phyloP scores from a whole-genome alignment of 352 stramenopile species.

The Phytophthora uliginosa region DNA sequence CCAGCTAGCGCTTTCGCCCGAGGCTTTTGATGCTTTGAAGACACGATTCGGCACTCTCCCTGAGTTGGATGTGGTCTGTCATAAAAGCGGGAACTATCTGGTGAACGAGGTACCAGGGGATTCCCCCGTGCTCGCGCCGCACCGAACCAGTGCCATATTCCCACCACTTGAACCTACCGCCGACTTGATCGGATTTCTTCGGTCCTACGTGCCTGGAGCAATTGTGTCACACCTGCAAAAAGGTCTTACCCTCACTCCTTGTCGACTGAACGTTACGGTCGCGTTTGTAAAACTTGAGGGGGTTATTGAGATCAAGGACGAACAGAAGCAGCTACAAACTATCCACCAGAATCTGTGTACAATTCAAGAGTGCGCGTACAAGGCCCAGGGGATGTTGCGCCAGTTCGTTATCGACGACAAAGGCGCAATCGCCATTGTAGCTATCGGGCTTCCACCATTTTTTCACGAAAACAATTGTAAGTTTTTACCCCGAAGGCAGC shows the following conservation, averaged over 20 bases:
- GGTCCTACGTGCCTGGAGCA: constrained; percentile 73
- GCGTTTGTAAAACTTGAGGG: constrained; percentile 80
- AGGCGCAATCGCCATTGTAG: constrained; percentile 81
- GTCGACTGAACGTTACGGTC: constrained; percentile 74
- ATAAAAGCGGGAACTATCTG: constrained; percentile 62
- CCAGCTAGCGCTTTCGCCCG: constrained; percentile 76
- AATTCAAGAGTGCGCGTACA: constrained; percentile 85
- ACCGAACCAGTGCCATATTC: neutral
- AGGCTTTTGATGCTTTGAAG: constrained; percentile 56
- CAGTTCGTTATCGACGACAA: constrained; percentile 93
- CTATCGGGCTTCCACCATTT: constrained; percentile 80
- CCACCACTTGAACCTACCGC: constrained; percentile 29
- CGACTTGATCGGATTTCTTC: constrained; percentile 68
- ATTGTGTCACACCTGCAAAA: constrained; percentile 80
- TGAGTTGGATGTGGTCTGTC: constrained; percentile 32
- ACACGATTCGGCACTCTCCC: constrained; percentile 21
- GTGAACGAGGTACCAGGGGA: constrained; percentile 36
- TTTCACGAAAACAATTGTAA: constrained; percentile 90
- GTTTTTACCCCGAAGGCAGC: neutral
- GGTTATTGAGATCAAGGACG: constrained; percentile 55
- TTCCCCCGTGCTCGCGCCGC: neutral
- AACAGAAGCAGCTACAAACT: constrained; percentile 51
- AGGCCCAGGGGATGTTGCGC: constrained; percentile 81
- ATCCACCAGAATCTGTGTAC: constrained; percentile 72
- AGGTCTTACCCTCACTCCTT: constrained; percentile 69